phyloP scores from a whole-genome alignment of 1,284 basidiomycete species.

The Thecaphora thlaspeos region DNA sequence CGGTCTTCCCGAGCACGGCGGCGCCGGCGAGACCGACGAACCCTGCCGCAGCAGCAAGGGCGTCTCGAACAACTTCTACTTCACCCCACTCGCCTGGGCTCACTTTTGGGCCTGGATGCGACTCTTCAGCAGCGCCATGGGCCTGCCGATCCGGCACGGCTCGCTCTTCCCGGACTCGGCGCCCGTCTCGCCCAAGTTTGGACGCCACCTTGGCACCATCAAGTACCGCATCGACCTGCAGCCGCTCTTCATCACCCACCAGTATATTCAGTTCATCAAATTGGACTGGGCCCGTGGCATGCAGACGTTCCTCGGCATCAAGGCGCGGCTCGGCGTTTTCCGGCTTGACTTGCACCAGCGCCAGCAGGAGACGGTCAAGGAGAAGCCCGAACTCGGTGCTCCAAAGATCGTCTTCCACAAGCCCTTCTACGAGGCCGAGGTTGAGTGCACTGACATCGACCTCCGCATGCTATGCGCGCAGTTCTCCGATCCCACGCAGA shows the following conservation, averaged over 20 bases:
- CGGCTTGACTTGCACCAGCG: slow-evolving; percentile 90
- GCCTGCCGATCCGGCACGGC: slow-evolving; percentile 84
- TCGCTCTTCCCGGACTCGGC: slow-evolving; percentile 72
- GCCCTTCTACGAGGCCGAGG: slow-evolving; percentile 87
- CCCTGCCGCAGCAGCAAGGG: neutral
- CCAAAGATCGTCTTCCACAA: slow-evolving; percentile 67
- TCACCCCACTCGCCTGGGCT: slow-evolving; percentile 80
- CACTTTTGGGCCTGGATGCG: slow-evolving; percentile 92
- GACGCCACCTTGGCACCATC: slow-evolving; percentile 82
- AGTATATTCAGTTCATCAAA: slow-evolving; percentile 76
- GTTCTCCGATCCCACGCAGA: slow-evolving; percentile 61
- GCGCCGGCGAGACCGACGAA: neutral
- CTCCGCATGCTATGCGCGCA: slow-evolving; percentile 75
- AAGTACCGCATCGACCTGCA: slow-evolving; percentile 84
- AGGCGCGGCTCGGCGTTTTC: slow-evolving; percentile 77
- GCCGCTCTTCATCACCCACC: slow-evolving; percentile 80
- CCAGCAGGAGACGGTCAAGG: slow-evolving; percentile 70
- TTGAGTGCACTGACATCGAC: slow-evolving; percentile 75
- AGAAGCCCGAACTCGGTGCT: slow-evolving; percentile 54
- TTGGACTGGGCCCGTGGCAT: slow-evolving; percentile 76
- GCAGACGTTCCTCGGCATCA: slow-evolving; percentile 77
- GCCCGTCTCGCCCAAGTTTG: slow-evolving; percentile 81
- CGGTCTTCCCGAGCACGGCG: slow-evolving; percentile 47
- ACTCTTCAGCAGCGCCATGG: slow-evolving; percentile 76
- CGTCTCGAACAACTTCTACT: slow-evolving; percentile 72